phyloP scores from a whole-genome alignment of 306 rosid species.

The Gillenia trifoliata region DNA sequence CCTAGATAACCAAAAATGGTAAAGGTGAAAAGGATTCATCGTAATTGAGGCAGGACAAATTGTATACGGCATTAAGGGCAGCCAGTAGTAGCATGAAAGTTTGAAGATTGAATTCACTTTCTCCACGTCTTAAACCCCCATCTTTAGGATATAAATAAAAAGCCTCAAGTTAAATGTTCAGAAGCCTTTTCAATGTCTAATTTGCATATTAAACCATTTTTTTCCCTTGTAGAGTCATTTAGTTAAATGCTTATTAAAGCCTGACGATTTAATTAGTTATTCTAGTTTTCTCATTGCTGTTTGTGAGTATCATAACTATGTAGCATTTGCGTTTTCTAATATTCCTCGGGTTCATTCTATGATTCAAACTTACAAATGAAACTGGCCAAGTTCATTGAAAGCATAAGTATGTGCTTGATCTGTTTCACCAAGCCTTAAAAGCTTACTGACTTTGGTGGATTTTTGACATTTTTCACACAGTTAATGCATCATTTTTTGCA shows the following conservation, averaged over 20 bases:
- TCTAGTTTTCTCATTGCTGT: neutral
- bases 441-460: neutral
- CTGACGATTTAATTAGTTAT: neutral
- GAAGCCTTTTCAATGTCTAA: neutral
- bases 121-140: neutral
- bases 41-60: neutral
- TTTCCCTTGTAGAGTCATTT: neutral
- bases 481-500: neutral
- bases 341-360: neutral
- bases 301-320: no score
- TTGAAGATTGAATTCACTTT: neutral
- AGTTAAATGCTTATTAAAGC: neutral
- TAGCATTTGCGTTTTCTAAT: neutral
- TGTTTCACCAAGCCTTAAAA: neutral
- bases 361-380: neutral
- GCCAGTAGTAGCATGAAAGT: neutral
- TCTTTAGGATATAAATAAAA: neutral
- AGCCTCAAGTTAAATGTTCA: neutral
- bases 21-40: neutral
- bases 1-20: conserved; percentile 2
- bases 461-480: neutral
- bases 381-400: neutral
- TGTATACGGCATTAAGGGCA: neutral
- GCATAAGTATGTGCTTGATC: no score
- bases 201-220: neutral